These are phyloP conservation scores for Emergomyces orientalis DNA, from an alignment of 2,329 filamentous ascomycete genomes.

Conservation along the genomic window DNA sequence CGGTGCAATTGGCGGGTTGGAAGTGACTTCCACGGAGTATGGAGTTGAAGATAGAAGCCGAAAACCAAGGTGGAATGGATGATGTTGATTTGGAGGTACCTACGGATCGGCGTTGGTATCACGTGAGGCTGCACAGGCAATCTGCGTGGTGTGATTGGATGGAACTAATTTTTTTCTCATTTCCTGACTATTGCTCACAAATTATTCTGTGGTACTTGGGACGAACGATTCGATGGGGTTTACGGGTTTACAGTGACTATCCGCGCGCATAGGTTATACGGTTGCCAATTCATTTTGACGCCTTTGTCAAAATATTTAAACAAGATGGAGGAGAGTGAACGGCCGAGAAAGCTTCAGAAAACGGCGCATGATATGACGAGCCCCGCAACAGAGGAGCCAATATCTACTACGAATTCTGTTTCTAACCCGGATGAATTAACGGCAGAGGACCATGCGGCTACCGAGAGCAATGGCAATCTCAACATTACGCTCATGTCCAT, in stretches of 20 bases:
- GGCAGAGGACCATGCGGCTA: neutral
- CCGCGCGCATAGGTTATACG: neutral
- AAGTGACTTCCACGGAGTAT: constrained; percentile 20
- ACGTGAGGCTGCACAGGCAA: too few species aligned
- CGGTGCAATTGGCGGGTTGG: constrained; percentile 20
- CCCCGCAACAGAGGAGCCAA: constrained; percentile 14
- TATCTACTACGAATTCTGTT: neutral
- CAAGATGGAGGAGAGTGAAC: constrained; percentile 48
- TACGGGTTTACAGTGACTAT: neutral
- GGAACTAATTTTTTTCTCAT: neutral
- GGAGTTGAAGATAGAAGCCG: constrained; percentile 11
- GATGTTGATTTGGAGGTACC: neutral
- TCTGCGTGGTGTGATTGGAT: constrained; percentile 3
- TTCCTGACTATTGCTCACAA: neutral
- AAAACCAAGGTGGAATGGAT: neutral
- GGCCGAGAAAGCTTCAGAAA: constrained; percentile 49
- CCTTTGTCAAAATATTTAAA: neutral
- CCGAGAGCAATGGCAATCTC: neutral
- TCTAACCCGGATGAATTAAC: neutral
- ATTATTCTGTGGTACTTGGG: neutral
- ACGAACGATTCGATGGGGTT: neutral
- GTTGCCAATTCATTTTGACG: neutral
- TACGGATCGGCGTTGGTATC: neutral
- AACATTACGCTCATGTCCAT: neutral
- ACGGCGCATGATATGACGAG: constrained; percentile 31